A percentile compares a stretch with the other conserved stretches of the same genome.
These are phyloP conservation scores for Colletotrichum sp. DNA, from an alignment of 2,329 filamentous ascomycete species.

Conservation along the genomic window DNA sequence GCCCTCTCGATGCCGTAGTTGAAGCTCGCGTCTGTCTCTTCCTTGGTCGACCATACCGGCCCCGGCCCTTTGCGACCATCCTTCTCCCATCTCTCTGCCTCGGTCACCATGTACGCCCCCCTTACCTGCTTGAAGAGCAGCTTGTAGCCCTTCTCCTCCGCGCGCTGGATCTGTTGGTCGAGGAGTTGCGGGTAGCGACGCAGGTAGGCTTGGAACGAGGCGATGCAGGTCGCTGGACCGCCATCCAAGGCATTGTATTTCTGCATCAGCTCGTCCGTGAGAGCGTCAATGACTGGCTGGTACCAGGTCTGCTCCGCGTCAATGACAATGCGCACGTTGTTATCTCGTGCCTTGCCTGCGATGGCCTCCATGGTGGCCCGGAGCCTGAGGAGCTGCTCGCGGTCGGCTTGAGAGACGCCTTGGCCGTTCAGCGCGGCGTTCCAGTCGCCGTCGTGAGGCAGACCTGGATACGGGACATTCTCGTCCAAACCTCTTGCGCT, in stretches of 20 bases:
- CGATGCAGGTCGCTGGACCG: not conserved
- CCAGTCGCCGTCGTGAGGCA: not conserved
- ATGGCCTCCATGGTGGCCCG: not conserved
- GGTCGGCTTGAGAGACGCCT: not conserved
- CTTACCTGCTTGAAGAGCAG: slow-evolving; percentile 17
- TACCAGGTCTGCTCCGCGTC: not conserved
- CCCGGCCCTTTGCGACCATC: not conserved
- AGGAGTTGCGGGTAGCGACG: slow-evolving; percentile 17
- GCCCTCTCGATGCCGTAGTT: not conserved
- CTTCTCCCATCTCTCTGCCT: slow-evolving; percentile 12
- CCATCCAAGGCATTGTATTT: not conserved
- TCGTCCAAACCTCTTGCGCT: not conserved
- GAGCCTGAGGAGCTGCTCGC: not conserved
- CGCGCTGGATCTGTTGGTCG: slow-evolving; percentile 23
- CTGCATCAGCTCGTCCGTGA: not conserved
- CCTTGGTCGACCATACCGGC: not conserved
- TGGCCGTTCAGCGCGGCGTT: not conserved
- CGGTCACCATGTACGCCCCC: slow-evolving; percentile 1
- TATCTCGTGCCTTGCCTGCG: not conserved
- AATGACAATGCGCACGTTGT: not conserved
- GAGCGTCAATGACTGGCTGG: not conserved
- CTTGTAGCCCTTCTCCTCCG: slow-evolving; percentile 23
- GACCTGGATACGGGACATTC: not conserved
- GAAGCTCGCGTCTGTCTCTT: not conserved
- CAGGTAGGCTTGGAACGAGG: not conserved